Percentiles rank a stretch among this genome's conserved stretches.
These are phyloP conservation scores for Hevea brasiliensis DNA, from an alignment of 345 rosid genomes.

Conservation along the genomic window DNA sequence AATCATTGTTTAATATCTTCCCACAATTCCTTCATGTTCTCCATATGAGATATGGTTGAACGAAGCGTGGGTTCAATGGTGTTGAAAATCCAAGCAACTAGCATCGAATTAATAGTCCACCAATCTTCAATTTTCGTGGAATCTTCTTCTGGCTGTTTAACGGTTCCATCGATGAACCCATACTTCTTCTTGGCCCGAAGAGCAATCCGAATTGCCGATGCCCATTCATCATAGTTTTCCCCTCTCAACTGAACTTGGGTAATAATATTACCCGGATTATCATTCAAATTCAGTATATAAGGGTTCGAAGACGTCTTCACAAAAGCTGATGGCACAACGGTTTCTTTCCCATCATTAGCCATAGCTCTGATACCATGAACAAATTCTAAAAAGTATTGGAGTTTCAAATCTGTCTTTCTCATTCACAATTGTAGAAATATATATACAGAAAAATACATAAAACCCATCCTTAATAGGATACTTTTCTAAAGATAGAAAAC, in stretches of 20 bases:
- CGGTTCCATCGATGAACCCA: constrained; percentile 10
- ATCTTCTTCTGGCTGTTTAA: not conserved
- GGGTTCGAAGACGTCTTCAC: too few relatives aligned
- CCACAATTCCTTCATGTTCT: not conserved
- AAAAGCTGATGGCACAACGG: too few relatives aligned
- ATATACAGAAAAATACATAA: too few relatives aligned
- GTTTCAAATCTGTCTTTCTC: too few relatives aligned
- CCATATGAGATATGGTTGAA: not conserved
- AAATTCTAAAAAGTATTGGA: too few relatives aligned
- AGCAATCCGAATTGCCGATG: constrained; percentile 1
- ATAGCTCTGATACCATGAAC: too few relatives aligned
- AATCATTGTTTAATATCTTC: constrained; percentile 4
- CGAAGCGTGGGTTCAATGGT: not conserved
- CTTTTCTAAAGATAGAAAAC: too few relatives aligned
- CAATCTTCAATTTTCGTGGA: not conserved
- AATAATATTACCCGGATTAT: not conserved
- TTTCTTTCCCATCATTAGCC: too few relatives aligned
- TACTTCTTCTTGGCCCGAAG: constrained; percentile 15
- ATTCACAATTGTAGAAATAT: too few relatives aligned
- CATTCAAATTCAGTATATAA: not conserved
- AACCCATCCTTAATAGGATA: too few relatives aligned
- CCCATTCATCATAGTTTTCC: constrained; percentile 19
- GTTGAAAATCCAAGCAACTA: not conserved
- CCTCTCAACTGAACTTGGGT: constrained; percentile 1
- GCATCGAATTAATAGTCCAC: not conserved